Conservation (phyloP, 2,329 filamentous ascomycete genomes). For the Anisogramma anomala region DNA sequence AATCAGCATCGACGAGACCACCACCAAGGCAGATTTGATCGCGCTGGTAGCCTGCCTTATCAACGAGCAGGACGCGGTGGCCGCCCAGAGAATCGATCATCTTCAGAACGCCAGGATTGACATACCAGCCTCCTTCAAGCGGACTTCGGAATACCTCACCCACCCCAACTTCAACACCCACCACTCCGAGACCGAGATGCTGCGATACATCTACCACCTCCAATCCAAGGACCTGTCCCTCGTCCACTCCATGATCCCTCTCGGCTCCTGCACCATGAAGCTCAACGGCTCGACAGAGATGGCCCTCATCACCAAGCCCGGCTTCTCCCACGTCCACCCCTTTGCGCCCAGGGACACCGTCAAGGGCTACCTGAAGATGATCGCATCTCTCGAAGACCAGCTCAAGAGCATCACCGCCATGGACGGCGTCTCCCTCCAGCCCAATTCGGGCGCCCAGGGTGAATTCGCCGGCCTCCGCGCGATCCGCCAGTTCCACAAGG, state of each 20-base stretch:
- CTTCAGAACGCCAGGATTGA: conserved; percentile 28
- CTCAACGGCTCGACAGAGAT: conserved; percentile 90
- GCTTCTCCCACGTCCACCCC: conserved; percentile 72
- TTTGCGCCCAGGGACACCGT: conserved; percentile 55
- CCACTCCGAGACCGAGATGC: conserved; percentile 87
- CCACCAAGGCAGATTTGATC: conserved; percentile 20
- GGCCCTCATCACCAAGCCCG: conserved; percentile 68
- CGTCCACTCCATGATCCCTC: conserved; percentile 93
- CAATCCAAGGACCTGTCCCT: conserved; percentile 91
- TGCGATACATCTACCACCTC: conserved; percentile 86
- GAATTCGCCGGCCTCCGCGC: conserved; percentile 85
- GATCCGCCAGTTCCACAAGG: conserved; percentile 74
- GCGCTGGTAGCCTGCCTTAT: conserved; percentile 15
- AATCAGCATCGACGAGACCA: conserved; percentile 64
- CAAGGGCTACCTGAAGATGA: conserved; percentile 58
- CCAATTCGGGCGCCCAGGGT: conserved; percentile 91
- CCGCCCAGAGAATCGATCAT: conserved; percentile 26
- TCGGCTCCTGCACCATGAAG: conserved; percentile 98
- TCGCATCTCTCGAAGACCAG: conserved; percentile 62
- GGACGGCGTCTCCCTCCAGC: conserved; percentile 78
- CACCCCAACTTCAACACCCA: conserved; percentile 92
- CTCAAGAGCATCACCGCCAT: conserved; percentile 79
- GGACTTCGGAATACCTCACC: conserved; percentile 66
- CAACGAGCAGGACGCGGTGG: conserved; percentile 15
- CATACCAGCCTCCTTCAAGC: conserved; percentile 46